phyloP scores from a whole-genome alignment of 192 early-diverging fungal genomes.

The Gaertneriomyces semiglobifer region DNA sequence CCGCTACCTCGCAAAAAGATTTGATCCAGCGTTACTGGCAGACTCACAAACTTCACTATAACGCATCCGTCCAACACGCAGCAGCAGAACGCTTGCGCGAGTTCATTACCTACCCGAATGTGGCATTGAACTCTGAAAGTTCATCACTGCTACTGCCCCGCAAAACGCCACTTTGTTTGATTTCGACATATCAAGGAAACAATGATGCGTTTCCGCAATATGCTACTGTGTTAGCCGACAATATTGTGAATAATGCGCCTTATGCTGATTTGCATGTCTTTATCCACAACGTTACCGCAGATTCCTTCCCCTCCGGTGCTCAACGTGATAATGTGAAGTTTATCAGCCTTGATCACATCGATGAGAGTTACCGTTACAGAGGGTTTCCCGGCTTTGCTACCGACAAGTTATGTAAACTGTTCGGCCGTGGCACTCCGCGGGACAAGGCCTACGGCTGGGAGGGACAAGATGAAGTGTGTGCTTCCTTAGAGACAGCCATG shows the following conservation, averaged over 20 bases:
- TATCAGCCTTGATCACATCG: conserved; percentile 23
- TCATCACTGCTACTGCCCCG: not conserved
- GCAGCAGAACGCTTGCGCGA: conserved; percentile 27
- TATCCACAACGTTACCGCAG: conserved; percentile 28
- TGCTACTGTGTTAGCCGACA: conserved; percentile 27
- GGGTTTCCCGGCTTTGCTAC: conserved; percentile 33
- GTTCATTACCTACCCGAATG: conserved; percentile 11
- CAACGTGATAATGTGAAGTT: conserved; percentile 23
- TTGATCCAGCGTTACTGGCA: conserved; percentile 31
- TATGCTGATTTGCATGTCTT: conserved; percentile 29
- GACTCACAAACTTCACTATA: conserved; percentile 23
- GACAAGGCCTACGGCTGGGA: conserved; percentile 16
- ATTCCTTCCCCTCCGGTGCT: conserved; percentile 11
- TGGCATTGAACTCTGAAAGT: not conserved
- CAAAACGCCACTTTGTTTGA: conserved; percentile 30
- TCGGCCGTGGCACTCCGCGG: conserved; percentile 2
- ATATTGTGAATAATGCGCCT: conserved; percentile 20
- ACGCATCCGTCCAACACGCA: conserved; percentile 17
- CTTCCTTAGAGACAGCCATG: conserved; percentile 18
- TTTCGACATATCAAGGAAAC: conserved; percentile 25
- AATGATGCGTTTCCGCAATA: conserved; percentile 28
- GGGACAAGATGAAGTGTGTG: conserved; percentile 21
- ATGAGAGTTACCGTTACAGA: conserved; percentile 24
- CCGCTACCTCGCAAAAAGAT: conserved; percentile 17
- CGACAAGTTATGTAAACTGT: conserved; percentile 22